A percentile compares a stretch with the other conserved stretches of the same genome.
Conservation (phyloP, 257 asterid species). For the Nicotiana attenuata region DNA sequence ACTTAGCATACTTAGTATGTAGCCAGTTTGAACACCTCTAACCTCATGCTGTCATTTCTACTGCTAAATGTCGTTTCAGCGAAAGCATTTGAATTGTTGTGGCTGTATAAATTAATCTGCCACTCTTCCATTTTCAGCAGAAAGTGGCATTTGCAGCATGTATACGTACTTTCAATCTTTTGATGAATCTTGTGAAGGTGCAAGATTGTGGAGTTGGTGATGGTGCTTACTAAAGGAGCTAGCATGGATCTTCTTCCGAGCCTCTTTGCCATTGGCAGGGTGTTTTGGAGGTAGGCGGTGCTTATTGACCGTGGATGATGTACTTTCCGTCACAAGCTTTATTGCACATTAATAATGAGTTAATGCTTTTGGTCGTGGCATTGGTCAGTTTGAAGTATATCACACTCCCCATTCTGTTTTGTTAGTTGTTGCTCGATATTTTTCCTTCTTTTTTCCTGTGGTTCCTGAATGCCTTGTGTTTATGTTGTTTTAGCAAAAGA, state of each 20-base stretch:
- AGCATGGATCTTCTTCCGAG: background rate
- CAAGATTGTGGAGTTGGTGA: background rate
- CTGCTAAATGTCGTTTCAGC: too few relatives aligned
- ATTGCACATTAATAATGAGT: background rate
- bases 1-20: background rate
- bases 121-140: background rate
- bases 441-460: background rate
- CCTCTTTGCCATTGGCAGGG: background rate
- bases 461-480: too few relatives aligned
- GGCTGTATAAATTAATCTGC: background rate
- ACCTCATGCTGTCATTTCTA: background rate
- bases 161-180: background rate
- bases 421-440: background rate
- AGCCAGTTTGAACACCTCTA: background rate
- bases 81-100: too few relatives aligned
- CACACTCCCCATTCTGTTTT: background rate
- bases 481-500: too few relatives aligned
- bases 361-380: background rate
- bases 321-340: background rate
- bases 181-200: too few relatives aligned
- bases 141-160: background rate
- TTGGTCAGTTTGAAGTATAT: background rate
- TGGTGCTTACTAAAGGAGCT: too few relatives aligned
- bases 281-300: background rate
- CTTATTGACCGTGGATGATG: background rate